Base-by-base conservation (phyloP, 2,329 filamentous ascomycete species). In the Aspergillus sp. region DNA sequence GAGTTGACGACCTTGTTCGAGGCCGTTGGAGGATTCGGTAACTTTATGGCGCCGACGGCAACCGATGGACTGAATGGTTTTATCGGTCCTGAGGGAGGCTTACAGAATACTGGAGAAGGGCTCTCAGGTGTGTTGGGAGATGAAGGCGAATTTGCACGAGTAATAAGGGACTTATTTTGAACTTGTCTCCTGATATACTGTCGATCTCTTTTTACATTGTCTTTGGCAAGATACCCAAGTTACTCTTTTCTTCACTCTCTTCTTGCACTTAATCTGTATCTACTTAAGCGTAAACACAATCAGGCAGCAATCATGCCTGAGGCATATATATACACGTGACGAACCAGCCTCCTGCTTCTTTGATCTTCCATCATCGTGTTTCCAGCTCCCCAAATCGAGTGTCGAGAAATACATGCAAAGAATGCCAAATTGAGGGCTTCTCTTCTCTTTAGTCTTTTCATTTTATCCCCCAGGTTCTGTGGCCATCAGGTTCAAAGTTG, bases 1-100 rank as follows among this genome's bases (percentile, higher is more conserved):
- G 85, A 88, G 68, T 70, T 88, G 50, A 87, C 84, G 4, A 84
- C 80, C 60, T 67, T 88, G 46, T 88, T 88, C 57, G 86, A 88
- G 65, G 83, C 85, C 39, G 84, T 85, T 4, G 85, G 85, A 0
- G 82, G 80, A 0, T 82, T 80, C 61, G 71, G 73, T 17, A 75
- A 72, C 37, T 76, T 78, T 62, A 67, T 77, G 55, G 64, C 70
- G 15, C 60, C 66, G 17, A 61, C 64, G 40, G 61, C 68, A 25
- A 51, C 76, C 43, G 74, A 77, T 35, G 70, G 71, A 4, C 70
- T 77, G 11, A 71, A 72, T 63, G 72, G 72, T 6, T 77, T 76
- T 62, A 72, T 73, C 25, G 68, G 67, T 3, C 60, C 69, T 9
- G 70, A 76, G 49, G 72, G 74, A 11, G 75, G 76, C 27, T 66